Percentiles rank a stretch among this genome's conserved stretches.
Conservation (phyloP, 495 filamentous ascomycete species). For the Cladorrhinum samala region DNA sequence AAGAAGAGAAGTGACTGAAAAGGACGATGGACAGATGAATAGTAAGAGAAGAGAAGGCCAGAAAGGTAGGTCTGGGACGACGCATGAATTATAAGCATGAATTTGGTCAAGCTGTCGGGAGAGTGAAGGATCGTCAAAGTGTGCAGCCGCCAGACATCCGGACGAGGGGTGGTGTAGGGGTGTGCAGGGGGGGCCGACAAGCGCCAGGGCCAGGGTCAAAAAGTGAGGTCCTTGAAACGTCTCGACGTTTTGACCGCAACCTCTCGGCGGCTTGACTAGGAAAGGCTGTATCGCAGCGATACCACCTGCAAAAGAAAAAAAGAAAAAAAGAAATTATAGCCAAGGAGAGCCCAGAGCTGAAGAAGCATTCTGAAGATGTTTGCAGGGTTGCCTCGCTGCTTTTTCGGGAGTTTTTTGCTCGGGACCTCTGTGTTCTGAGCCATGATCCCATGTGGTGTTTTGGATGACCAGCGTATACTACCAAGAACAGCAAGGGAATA, state of each 20-base stretch:
- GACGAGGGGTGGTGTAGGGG: conserved; percentile 12
- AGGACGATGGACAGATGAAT: conserved; percentile 24
- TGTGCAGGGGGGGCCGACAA: conserved; percentile 3
- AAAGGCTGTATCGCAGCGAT: neutral
- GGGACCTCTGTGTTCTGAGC: neutral
- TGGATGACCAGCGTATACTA: too few relatives aligned
- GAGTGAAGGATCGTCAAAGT: conserved; percentile 26
- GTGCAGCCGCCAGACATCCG: conserved; percentile 10
- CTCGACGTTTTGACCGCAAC: conserved; percentile 23
- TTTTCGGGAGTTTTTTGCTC: neutral
- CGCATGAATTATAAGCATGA: conserved; percentile 26
- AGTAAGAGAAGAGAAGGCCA: conserved; percentile 22
- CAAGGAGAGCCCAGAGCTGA: conserved; percentile 5
- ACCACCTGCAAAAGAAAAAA: conserved; percentile 6
- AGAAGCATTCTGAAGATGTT: neutral
- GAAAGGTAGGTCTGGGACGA: conserved; percentile 14
- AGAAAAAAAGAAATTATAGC: neutral
- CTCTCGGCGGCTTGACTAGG: conserved; percentile 13
- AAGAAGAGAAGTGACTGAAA: conserved; percentile 13
- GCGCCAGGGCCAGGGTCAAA: conserved; percentile 16
- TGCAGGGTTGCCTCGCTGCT: neutral
- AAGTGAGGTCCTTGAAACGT: conserved; percentile 29
- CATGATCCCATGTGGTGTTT: neutral
- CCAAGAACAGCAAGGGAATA: too few relatives aligned
- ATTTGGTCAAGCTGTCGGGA: conserved; percentile 13